Evolutionary conservation across 2,329 filamentous ascomycete genomes (phyloP).

Genomic region (Sporothrix sp.): DNA sequence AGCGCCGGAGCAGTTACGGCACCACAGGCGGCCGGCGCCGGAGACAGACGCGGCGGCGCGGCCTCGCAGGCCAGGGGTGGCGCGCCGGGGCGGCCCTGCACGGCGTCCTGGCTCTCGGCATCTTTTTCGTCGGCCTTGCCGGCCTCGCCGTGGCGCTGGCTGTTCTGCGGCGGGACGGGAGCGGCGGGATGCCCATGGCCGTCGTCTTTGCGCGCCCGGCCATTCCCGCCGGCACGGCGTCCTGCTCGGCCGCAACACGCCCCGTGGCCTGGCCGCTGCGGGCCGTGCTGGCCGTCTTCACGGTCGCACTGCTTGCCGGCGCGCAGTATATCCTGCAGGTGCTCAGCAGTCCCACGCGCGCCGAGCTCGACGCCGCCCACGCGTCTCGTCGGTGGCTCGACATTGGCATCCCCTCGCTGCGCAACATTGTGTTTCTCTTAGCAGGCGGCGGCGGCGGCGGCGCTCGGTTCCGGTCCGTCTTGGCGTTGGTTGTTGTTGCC

Average conservation of each 20-base stretch:
- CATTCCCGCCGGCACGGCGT: slow-evolving; percentile 29
- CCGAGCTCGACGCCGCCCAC: slow-evolving; percentile 39
- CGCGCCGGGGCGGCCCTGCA: slow-evolving; percentile 38
- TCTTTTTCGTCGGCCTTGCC: slow-evolving; percentile 29
- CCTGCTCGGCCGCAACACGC: slow-evolving; percentile 27
- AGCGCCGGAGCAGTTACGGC: neutral
- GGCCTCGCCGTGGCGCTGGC: slow-evolving; percentile 27
- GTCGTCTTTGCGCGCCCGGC: slow-evolving; percentile 20
- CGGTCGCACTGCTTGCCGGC: slow-evolving; percentile 35
- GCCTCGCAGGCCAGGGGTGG: slow-evolving; percentile 33
- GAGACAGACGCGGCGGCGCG: neutral
- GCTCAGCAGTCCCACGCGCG: slow-evolving; percentile 43
- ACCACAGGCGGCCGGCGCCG: neutral
- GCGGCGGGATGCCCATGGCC: slow-evolving; percentile 20
- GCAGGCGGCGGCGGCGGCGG: neutral
- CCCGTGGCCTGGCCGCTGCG: slow-evolving; percentile 34
- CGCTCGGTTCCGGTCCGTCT: slow-evolving; percentile 24
- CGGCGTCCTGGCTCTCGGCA: slow-evolving; percentile 30
- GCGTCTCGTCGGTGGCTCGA: slow-evolving; percentile 39
- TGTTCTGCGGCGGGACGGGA: neutral
- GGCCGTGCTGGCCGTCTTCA: slow-evolving; percentile 35
- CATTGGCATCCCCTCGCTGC: slow-evolving; percentile 43
- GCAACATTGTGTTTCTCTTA: slow-evolving; percentile 38
- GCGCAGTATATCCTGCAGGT: slow-evolving; percentile 46
- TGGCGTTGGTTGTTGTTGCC: neutral